Evolutionary conservation across 108 stramenopile species (phyloP).

Genomic region (Pseudonitzschia multiseries): DNA sequence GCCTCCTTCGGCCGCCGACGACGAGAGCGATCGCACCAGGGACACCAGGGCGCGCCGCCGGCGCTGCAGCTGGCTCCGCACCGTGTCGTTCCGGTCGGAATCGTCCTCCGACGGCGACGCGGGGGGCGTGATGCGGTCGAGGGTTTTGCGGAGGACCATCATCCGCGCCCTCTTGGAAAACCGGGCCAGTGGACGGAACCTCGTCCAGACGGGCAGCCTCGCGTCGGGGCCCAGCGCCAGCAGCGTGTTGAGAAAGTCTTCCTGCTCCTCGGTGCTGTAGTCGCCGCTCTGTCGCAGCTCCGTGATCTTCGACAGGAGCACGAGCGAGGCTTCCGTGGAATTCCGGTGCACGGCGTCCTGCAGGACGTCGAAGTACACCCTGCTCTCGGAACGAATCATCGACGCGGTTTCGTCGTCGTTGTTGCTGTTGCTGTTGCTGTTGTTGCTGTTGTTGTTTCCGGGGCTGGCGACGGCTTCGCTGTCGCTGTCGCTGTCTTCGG

Average conservation of each 20-base stretch:
- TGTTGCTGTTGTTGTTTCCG: neutral
- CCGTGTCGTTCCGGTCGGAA: constrained; percentile 5
- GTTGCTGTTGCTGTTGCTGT: neutral
- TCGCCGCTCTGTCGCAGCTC: constrained; percentile 14
- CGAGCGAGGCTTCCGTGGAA: constrained; percentile 12
- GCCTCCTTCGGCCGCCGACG: constrained; percentile 7
- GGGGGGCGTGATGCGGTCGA: constrained; percentile 53
- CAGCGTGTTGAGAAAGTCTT: constrained; percentile 27
- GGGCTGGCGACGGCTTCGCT: too few species aligned
- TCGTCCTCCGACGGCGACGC: constrained; percentile 20
- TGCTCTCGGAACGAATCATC: neutral
- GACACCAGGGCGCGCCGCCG: constrained; percentile 50
- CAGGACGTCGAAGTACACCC: constrained; percentile 1
- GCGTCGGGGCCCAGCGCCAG: constrained; percentile 33
- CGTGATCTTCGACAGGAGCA: constrained; percentile 14
- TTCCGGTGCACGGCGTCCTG: constrained; percentile 17
- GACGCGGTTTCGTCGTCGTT: neutral
- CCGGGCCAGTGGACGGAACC: constrained; percentile 29
- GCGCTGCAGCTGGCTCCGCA: constrained; percentile 21
- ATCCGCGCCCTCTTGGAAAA: constrained; percentile 53
- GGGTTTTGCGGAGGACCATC: constrained; percentile 42
- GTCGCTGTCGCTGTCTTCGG: neutral
- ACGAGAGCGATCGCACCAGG: constrained; percentile 39
- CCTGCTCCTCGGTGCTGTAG: neutral
- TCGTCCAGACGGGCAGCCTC: constrained; percentile 42